A percentile compares a stretch with the other conserved stretches of the same genome.
phyloP scores from a whole-genome alignment of 768 basidiomycete genomes.

The Asterophora parasitica region DNA sequence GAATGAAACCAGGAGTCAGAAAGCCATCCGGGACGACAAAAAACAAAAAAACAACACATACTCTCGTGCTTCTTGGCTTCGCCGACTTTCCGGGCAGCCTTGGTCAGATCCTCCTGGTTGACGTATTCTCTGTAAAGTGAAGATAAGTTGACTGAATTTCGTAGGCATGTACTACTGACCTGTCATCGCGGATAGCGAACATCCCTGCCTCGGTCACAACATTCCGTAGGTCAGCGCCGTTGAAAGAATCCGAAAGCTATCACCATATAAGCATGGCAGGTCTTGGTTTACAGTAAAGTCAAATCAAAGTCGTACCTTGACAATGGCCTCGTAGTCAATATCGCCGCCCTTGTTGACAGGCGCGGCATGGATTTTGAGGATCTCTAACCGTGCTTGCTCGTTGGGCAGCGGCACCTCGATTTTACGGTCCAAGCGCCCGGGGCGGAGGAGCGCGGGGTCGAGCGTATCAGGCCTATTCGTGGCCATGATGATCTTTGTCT shows the following conservation, averaged over 20 bases:
- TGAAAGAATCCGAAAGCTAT: slow-evolving; percentile 86
- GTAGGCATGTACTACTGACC: slow-evolving; percentile 42
- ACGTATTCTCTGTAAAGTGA: slow-evolving; percentile 64
- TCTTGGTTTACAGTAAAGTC: not conserved
- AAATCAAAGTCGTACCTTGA: slow-evolving; percentile 71
- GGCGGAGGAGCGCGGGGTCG: slow-evolving; percentile 93
- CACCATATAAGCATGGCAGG: not conserved
- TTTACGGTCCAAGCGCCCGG: slow-evolving; percentile 94
- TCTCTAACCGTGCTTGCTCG: slow-evolving; percentile 93
- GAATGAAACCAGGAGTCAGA: not conserved
- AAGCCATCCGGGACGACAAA: not conserved
- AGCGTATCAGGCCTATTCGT: slow-evolving; percentile 98
- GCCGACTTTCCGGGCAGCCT: slow-evolving; percentile 91
- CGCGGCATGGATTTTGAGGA: slow-evolving; percentile 93
- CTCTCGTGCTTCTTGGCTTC: slow-evolving; percentile 99
- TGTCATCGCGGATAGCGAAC: slow-evolving; percentile 97
- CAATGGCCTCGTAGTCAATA: slow-evolving; percentile 97
- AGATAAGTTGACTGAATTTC: not conserved
- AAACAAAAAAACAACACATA: slow-evolving; percentile 34
- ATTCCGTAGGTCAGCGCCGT: slow-evolving; percentile 94
- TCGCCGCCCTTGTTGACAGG: slow-evolving; percentile 94
- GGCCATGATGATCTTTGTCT: slow-evolving; percentile 99
- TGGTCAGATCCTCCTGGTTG: slow-evolving; percentile 92
- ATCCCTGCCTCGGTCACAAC: slow-evolving; percentile 95
- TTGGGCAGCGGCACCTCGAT: slow-evolving; percentile 98